Conservation (phyloP, 768 basidiomycete genomes). For the Grammothele lineata region DNA sequence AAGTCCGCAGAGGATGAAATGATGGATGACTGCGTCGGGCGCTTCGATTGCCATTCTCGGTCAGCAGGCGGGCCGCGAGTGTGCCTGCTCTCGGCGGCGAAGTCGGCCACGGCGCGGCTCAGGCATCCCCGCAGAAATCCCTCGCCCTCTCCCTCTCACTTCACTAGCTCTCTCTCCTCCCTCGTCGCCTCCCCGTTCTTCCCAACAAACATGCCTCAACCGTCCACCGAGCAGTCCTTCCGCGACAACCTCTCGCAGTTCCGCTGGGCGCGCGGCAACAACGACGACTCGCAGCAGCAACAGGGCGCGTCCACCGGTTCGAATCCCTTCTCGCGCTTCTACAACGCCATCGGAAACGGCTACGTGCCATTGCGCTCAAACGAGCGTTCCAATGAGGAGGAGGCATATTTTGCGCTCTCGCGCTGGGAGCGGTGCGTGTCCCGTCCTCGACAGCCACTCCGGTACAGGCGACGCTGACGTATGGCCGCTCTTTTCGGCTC, state of each 20-base stretch:
- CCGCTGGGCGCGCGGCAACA: constrained; percentile 74
- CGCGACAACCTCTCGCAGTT: constrained; percentile 77
- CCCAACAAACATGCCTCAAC: constrained; percentile 7
- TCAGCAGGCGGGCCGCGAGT: background rate
- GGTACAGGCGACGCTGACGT: too few species aligned
- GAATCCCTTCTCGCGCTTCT: constrained; percentile 71
- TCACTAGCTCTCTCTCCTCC: background rate
- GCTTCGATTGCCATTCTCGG: background rate
- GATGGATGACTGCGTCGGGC: too few species aligned
- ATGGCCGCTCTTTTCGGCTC: too few species aligned
- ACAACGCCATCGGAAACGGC: constrained; percentile 77
- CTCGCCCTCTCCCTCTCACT: background rate
- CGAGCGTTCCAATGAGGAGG: constrained; percentile 89
- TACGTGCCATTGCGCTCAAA: constrained; percentile 85
- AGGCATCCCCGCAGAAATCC: background rate
- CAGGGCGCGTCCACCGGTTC: constrained; percentile 27
- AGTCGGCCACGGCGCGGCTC: too few species aligned
- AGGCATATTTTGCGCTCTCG: constrained; percentile 89
- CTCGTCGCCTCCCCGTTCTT: background rate
- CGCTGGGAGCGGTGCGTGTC: constrained; percentile 82
- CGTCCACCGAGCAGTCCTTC: constrained; percentile 59
- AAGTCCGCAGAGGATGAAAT: too few species aligned
- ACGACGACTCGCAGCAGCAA: constrained; percentile 61
- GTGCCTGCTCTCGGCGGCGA: too few species aligned
- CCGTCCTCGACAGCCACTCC: background rate